Base-by-base conservation (phyloP, 352 stramenopile genomes). In the Phytophthora nicotianae region DNA sequence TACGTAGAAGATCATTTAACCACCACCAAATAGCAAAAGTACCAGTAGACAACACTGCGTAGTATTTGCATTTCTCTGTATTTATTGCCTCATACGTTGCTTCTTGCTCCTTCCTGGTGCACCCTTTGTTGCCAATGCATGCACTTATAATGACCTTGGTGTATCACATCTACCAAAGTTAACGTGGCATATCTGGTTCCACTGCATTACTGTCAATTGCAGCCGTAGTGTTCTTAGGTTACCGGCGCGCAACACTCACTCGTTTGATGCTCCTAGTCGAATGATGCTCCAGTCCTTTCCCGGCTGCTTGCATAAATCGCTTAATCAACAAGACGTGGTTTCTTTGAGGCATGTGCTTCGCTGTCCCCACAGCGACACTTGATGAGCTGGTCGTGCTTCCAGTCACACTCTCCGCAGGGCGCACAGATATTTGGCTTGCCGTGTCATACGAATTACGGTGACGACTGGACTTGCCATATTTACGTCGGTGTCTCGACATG, bases 331-430 rank as follows among this genome's bases (percentile, higher is more conserved):
- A 72, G 26, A 75, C 62, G 48, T 88, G 77, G 38, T 51, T 79
- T 13, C 74, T 62, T 60, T 86, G 73, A 0, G 81, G 81, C 19
- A 79, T 89, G 69, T 85, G 86, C 57, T 88, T 90, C 2, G 81
- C 79, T 16, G 64, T 68, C 21, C 73, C 69, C 11, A 88, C 43
- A 10, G 50, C 49, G n/a, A 63, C 57, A 58, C 65, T 69, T 26
- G 45, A 24, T 4, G 72, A 54, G 17, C 63, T 65, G 10, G 58
- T 68, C 16, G 50, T 70, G 37, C 56, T 75, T 1, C 52, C 56
- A 5, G 53, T 32, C 5, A 83, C 65, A 35, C 74, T 86, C 47
- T 79, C 74, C 13, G 70, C 62, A 10, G 41, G 51, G 2, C 66
- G 62, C 10, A 73, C 29, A 13, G 58, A 78, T 19, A 68, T 50